phyloP scores from a whole-genome alignment of 495 filamentous ascomycete species.

The Thozetella sp. region DNA sequence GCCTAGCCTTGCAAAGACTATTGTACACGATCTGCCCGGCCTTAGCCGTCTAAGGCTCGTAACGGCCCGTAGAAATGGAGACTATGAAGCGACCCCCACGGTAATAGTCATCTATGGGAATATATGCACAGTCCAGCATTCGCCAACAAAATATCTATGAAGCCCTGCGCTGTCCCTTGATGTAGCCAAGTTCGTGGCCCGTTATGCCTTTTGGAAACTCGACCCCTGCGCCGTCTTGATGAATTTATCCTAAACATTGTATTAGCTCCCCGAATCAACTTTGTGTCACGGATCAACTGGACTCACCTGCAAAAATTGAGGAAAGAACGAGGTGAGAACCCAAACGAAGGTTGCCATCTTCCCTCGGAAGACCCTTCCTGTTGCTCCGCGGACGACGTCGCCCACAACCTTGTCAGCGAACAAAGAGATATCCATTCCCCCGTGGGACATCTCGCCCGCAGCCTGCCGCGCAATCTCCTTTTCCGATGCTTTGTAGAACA shows the following conservation, averaged over 20 bases:
- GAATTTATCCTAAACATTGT: not conserved
- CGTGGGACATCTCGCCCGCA: not conserved
- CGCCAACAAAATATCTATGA: too few species aligned
- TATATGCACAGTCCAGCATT: too few species aligned
- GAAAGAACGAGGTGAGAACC: not conserved
- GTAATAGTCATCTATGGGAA: too few species aligned
- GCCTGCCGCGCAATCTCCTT: not conserved
- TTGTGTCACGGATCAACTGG: not conserved
- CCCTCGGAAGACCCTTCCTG: conserved; percentile 1
- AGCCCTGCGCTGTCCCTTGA: too few species aligned
- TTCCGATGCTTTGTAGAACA: conserved; percentile 9
- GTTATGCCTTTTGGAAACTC: not conserved
- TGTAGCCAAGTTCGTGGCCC: too few species aligned
- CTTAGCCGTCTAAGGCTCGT: not conserved
- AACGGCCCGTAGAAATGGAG: too few species aligned
- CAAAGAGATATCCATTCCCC: not conserved
- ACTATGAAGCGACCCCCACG: too few species aligned
- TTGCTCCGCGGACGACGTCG: conserved; percentile 5
- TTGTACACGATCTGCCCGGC: not conserved
- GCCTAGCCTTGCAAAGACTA: not conserved
- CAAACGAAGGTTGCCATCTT: not conserved
- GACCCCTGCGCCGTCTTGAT: not conserved
- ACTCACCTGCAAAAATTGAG: not conserved
- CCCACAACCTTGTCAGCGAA: conserved; percentile 3
- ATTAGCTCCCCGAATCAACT: not conserved